A percentile compares a stretch with the other conserved stretches of the same genome.
Conservation (phyloP, 1,284 basidiomycete genomes). For the Ganoderma resinaceum region DNA sequence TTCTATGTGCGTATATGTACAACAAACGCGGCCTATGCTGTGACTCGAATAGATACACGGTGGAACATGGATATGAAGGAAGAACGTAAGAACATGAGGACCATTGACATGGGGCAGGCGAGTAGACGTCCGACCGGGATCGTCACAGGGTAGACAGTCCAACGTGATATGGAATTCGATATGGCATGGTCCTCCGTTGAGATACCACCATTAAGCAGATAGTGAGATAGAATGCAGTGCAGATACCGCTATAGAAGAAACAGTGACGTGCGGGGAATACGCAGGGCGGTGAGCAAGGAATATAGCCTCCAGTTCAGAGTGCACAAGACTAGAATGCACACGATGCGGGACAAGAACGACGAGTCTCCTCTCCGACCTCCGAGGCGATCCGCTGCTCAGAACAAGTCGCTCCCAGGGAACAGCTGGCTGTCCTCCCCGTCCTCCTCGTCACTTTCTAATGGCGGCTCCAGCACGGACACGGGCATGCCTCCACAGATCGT, state of each 20-base stretch:
- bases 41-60: conserved; percentile 22
- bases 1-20: conserved; percentile 28
- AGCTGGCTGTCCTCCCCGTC: conserved; percentile 51
- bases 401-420: conserved; percentile 64
- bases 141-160: conserved; percentile 1
- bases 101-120: not conserved
- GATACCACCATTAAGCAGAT: conserved; percentile 17
- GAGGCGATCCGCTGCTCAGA: conserved; percentile 39
- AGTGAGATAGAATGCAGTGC: conserved; percentile 22
- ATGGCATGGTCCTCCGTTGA: conserved; percentile 6
- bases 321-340: not conserved
- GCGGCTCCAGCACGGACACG: conserved; percentile 20
- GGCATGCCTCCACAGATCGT: conserved; percentile 9
- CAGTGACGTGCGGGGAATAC: not conserved
- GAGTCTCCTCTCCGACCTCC: not conserved
- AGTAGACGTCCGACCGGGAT: conserved; percentile 4
- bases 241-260: not conserved
- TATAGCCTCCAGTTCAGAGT: not conserved
- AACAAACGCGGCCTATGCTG: conserved; percentile 25
- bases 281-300: not conserved
- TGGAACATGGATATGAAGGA: conserved; percentile 7
- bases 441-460: conserved; percentile 47
- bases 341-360: not conserved
- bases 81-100: conserved; percentile 10
- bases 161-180: not conserved